phyloP scores from a whole-genome alignment of 169 alveolate genomes.

The Eimeria falciformis region DNA sequence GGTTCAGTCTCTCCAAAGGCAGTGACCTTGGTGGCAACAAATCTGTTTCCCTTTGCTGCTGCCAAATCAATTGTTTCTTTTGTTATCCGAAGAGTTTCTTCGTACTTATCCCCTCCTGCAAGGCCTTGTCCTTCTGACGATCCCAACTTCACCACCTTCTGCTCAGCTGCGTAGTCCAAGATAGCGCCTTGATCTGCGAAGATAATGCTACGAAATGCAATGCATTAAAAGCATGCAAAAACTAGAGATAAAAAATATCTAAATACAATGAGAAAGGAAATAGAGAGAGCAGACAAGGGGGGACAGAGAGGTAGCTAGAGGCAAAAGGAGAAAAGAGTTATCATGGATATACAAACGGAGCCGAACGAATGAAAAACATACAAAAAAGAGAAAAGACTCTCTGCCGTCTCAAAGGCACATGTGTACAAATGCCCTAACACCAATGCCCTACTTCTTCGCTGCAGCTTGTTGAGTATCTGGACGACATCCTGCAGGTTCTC shows the following conservation, averaged over 20 bases:
- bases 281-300: not conserved
- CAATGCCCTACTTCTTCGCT: slow-evolving; percentile 15
- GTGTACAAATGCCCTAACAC: no score
- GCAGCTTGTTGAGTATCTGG: slow-evolving; percentile 11
- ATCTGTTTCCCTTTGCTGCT: not conserved
- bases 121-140: not conserved
- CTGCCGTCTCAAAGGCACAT: no score
- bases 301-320: not conserved
- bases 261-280: not conserved
- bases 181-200: slow-evolving; percentile 59
- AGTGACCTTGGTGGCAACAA: slow-evolving; percentile 67
- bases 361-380: not conserved
- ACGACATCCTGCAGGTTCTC: slow-evolving; percentile 10
- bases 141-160: not conserved
- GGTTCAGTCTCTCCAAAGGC: slow-evolving; percentile 27
- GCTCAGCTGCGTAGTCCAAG: slow-evolving; percentile 74
- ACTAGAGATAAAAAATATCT: not conserved
- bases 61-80: slow-evolving; percentile 8
- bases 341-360: not conserved
- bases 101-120: not conserved
- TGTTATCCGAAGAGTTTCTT: not conserved
- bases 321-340: not conserved
- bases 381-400: not conserved
- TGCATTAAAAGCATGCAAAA: not conserved
- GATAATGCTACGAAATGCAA: not conserved